phyloP scores from a whole-genome alignment of 192 early-diverging fungal species.

The Fimicolochytrium jonesii region DNA sequence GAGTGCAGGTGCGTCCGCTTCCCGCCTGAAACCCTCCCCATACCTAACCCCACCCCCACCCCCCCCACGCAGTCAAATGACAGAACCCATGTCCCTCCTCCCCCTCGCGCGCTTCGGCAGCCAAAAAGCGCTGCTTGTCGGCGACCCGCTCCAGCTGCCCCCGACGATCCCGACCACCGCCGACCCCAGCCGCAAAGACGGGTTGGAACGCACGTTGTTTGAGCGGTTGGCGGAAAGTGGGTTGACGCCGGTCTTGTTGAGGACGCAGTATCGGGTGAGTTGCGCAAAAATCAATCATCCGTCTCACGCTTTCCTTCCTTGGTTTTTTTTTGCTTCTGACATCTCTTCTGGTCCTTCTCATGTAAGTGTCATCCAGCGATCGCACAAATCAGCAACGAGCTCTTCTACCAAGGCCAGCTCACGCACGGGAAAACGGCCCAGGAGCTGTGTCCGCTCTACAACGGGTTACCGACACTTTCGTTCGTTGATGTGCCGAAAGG shows the following conservation, averaged over 20 bases:
- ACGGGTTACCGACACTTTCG: slow-evolving; percentile 46
- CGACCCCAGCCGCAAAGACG: slow-evolving; percentile 35
- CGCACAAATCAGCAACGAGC: slow-evolving; percentile 50
- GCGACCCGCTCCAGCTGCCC: slow-evolving; percentile 83
- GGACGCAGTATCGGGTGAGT: slow-evolving; percentile 63
- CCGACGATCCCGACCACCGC: slow-evolving; percentile 79
- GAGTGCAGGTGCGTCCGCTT: slow-evolving; percentile 62
- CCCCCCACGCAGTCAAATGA: slow-evolving; percentile 63
- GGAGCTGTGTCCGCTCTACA: slow-evolving; percentile 40
- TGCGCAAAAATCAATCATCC: too few relatives aligned
- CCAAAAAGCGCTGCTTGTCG: slow-evolving; percentile 69
- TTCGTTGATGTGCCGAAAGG: slow-evolving; percentile 67
- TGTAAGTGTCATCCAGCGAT: slow-evolving; percentile 65
- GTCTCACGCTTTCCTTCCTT: too few relatives aligned
- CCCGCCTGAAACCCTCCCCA: not conserved
- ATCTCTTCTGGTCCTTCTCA: not conserved
- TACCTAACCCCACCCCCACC: not conserved
- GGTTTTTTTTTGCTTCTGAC: too few relatives aligned
- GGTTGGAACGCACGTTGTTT: slow-evolving; percentile 81
- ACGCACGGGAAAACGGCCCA: slow-evolving; percentile 36
- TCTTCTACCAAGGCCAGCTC: slow-evolving; percentile 60
- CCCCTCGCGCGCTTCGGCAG: slow-evolving; percentile 63
- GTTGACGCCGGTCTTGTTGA: slow-evolving; percentile 52
- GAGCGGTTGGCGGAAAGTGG: slow-evolving; percentile 62
- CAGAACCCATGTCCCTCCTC: slow-evolving; percentile 83